Evolutionary conservation across 441 rosid genomes (phyloP).

Genomic region (Euphorbia schlechtendalii): DNA sequence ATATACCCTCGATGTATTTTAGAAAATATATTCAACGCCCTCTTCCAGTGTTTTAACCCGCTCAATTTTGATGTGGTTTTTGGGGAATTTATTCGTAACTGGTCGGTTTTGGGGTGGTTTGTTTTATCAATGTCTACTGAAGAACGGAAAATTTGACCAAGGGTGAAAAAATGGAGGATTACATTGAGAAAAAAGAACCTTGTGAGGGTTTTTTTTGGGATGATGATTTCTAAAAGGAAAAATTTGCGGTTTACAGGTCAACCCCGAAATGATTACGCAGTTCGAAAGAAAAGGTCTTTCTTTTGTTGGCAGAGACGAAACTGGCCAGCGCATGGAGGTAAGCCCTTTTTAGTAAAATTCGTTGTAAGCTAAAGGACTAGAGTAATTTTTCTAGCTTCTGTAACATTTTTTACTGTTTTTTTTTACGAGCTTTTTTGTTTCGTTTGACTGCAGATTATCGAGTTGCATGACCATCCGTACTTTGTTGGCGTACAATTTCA

Average conservation of each 20-base stretch:
- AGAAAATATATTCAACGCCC: too few species aligned
- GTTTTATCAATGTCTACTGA: too few species aligned
- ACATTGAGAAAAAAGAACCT: too few species aligned
- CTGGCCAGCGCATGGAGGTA: conserved; percentile 83
- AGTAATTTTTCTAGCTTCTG: background rate
- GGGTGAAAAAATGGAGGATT: too few species aligned
- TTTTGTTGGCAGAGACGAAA: conserved; percentile 83
- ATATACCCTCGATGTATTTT: background rate
- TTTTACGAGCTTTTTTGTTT: conserved; percentile 16
- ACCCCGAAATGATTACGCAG: conserved; percentile 61
- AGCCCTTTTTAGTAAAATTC: conserved; percentile 2
- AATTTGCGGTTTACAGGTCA: conserved; percentile 42
- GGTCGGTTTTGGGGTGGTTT: too few species aligned
- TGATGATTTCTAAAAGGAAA: background rate
- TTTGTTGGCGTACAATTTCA: conserved; percentile 85
- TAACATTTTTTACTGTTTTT: background rate
- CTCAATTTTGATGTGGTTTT: too few species aligned
- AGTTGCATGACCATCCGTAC: conserved; percentile 68
- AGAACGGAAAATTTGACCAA: too few species aligned
- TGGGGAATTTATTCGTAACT: too few species aligned
- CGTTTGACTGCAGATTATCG: conserved; percentile 50
- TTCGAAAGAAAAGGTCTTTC: conserved; percentile 70
- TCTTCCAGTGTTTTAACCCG: too few species aligned
- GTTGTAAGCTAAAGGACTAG: background rate
- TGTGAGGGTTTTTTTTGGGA: too few species aligned